Conservation (phyloP, 495 filamentous ascomycete genomes). For the Apiosordaria backusii region DNA sequence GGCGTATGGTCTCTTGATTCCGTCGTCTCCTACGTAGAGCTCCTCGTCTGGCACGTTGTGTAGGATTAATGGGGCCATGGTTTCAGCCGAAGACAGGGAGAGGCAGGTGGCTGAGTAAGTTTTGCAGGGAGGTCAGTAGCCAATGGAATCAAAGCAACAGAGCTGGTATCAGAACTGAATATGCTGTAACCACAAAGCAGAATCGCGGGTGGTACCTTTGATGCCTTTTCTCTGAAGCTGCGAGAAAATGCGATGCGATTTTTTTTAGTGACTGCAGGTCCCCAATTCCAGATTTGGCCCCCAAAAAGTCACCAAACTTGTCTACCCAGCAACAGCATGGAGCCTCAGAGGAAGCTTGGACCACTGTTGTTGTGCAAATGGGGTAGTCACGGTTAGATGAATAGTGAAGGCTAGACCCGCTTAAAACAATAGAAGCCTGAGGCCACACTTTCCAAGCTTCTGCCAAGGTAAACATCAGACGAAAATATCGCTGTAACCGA, state of each 20-base stretch:
- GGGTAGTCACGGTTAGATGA: neutral
- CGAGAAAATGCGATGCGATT: constrained; percentile 27
- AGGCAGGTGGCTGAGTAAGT: neutral
- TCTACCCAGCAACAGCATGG: constrained; percentile 8
- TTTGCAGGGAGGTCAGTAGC: neutral
- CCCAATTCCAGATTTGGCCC: neutral
- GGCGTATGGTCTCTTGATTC: constrained; percentile 52
- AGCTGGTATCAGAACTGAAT: neutral
- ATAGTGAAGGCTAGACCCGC: neutral
- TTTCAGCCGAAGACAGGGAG: constrained; percentile 11
- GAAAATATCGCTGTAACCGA: neutral
- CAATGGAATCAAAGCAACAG: neutral
- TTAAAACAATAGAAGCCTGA: neutral
- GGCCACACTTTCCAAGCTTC: neutral
- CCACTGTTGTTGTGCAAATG: neutral
- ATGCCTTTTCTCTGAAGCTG: neutral
- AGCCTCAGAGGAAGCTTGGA: neutral
- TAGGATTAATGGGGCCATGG: constrained; percentile 54
- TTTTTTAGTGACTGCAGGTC: neutral
- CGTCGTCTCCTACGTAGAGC: constrained; percentile 55
- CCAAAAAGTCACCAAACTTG: neutral
- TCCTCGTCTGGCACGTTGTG: constrained; percentile 59
- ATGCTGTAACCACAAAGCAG: neutral
- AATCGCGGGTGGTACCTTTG: neutral
- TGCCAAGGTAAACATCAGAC: too few relatives aligned